Percentiles rank a stretch among this genome's conserved stretches.
Evolutionary conservation across 345 rosid genomes (phyloP).

Genomic region (Eucalyptus victrix): DNA sequence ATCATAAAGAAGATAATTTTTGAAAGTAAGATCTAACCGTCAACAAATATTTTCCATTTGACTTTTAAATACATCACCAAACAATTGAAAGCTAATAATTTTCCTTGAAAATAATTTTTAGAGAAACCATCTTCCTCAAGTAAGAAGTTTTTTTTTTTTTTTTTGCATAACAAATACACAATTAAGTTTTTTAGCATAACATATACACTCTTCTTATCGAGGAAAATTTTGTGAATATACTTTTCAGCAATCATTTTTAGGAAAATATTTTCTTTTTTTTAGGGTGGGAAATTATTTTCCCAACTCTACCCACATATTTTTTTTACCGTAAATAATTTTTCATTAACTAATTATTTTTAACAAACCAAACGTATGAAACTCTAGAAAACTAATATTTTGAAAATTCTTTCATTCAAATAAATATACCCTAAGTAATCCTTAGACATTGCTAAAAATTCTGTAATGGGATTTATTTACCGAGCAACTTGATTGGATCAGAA

Average conservation of each 20-base stretch:
- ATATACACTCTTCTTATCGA: background rate
- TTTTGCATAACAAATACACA: background rate
- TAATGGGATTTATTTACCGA: background rate
- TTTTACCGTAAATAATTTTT: too few relatives aligned
- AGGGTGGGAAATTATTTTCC: background rate
- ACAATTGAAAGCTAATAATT: background rate
- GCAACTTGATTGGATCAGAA: background rate
- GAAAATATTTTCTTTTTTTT: background rate
- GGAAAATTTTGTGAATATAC: background rate
- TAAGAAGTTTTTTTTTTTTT: background rate
- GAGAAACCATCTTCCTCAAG: background rate
- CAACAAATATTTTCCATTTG: background rate
- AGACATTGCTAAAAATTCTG: background rate
- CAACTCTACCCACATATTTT: background rate
- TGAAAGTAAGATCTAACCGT: background rate
- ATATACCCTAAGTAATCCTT: background rate
- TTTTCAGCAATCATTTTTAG: background rate
- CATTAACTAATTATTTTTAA: background rate
- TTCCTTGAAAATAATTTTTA: background rate
- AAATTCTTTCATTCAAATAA: background rate
- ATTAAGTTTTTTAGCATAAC: too few relatives aligned
- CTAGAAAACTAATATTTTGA: background rate
- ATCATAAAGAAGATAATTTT: background rate
- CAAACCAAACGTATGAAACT: background rate
- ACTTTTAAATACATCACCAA: background rate